phyloP scores from a whole-genome alignment of 257 asterid genomes.

The Scutellaria baicalensis region DNA sequence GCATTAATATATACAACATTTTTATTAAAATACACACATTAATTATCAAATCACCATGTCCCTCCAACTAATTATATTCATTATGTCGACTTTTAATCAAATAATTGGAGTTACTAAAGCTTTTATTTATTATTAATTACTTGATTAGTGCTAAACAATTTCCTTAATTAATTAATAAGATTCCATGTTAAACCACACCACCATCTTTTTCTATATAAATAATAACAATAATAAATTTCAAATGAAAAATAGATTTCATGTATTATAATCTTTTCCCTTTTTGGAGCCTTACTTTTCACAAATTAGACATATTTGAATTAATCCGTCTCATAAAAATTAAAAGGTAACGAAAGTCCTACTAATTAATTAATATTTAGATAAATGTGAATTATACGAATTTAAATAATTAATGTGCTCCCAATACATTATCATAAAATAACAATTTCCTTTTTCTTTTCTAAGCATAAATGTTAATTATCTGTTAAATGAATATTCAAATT shows the following conservation, averaged over 20 bases:
- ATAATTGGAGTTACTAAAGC: neutral
- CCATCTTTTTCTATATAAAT: neutral
- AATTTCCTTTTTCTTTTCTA: too few species aligned
- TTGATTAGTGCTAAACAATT: neutral
- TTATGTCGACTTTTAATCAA: neutral
- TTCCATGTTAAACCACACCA: neutral
- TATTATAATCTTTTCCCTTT: too few species aligned
- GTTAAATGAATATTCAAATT: neutral
- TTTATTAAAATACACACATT: neutral
- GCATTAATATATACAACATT: neutral
- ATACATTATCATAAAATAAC: too few species aligned
- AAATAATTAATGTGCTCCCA: too few species aligned
- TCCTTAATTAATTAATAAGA: neutral
- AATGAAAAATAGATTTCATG: too few species aligned
- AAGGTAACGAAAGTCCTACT: too few species aligned
- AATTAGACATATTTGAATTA: too few species aligned
- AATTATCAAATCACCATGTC: neutral
- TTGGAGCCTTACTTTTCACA: too few species aligned
- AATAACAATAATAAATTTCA: neutral
- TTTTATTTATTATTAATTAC: neutral
- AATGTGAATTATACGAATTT: too few species aligned
- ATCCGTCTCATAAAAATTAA: too few species aligned
- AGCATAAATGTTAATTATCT: too few species aligned
- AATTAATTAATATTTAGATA: too few species aligned
- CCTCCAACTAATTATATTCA: neutral